Evolutionary conservation across 768 basidiomycete genomes (phyloP).

Genomic region (Fomitopsis pulvina): DNA sequence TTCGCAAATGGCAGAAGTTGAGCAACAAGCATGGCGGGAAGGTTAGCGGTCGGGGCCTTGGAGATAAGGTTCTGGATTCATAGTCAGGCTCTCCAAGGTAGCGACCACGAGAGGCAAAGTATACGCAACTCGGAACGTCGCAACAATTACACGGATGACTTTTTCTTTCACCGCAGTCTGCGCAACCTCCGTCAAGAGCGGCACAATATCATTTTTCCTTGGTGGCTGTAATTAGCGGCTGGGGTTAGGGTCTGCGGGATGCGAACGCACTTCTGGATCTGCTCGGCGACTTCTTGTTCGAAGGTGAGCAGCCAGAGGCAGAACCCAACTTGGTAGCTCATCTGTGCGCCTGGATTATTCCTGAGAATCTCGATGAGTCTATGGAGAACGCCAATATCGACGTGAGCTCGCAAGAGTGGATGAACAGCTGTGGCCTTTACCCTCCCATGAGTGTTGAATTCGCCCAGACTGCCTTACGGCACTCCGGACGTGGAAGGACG

Average conservation of each 20-base stretch:
- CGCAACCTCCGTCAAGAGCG: slow-evolving; percentile 75
- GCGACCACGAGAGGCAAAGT: not conserved
- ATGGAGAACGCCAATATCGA: not conserved
- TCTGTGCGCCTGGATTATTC: slow-evolving; percentile 80
- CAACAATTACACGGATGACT: slow-evolving; percentile 87
- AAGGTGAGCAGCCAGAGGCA: slow-evolving; percentile 95
- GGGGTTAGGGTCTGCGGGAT: not conserved
- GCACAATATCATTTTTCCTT: slow-evolving; percentile 88
- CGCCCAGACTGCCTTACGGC: slow-evolving; percentile 75
- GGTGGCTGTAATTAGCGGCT: not conserved
- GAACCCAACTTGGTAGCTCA: slow-evolving; percentile 91
- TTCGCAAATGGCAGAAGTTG: slow-evolving; percentile 83
- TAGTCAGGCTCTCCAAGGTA: too few species aligned
- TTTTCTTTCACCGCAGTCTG: slow-evolving; percentile 95
- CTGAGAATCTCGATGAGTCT: slow-evolving; percentile 83
- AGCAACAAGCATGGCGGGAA: slow-evolving; percentile 88
- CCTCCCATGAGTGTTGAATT: slow-evolving; percentile 62
- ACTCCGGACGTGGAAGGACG: slow-evolving; percentile 74
- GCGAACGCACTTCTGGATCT: slow-evolving; percentile 72
- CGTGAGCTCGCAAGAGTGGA: too few species aligned
- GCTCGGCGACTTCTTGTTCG: slow-evolving; percentile 75
- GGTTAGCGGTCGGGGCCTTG: slow-evolving; percentile 81
- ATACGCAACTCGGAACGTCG: slow-evolving; percentile 72
- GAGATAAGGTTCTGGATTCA: slow-evolving; percentile 72
- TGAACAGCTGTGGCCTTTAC: slow-evolving; percentile 34